Evolutionary conservation across 805 yeast species (phyloP).

Genomic region (Naumovozyma baii): DNA sequence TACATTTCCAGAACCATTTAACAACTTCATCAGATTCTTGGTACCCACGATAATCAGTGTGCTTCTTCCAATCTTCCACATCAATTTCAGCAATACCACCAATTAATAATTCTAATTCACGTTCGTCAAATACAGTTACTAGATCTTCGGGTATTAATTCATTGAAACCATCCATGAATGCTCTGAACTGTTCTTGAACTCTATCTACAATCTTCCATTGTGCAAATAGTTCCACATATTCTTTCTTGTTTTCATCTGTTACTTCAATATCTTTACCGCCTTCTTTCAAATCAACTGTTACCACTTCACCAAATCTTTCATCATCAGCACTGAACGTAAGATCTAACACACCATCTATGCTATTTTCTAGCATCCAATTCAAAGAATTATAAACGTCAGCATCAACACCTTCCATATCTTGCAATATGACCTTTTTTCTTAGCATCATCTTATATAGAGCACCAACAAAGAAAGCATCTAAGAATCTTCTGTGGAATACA

Average conservation of each 20-base stretch:
- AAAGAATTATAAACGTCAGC: conserved; percentile 91
- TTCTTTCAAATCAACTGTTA: conserved; percentile 81
- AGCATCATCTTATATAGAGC: conserved; percentile 97
- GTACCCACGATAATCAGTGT: conserved; percentile 97
- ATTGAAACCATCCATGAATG: conserved; percentile 94
- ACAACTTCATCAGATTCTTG: conserved; percentile 93
- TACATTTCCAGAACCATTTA: conserved; percentile 98
- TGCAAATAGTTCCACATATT: conserved; percentile 86
- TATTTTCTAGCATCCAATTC: conserved; percentile 93
- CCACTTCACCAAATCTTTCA: conserved; percentile 90
- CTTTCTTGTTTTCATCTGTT: conserved; percentile 88
- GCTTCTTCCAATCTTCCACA: conserved; percentile 97
- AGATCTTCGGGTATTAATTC: conserved; percentile 95
- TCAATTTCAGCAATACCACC: conserved; percentile 98
- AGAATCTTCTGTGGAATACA: conserved; percentile 94
- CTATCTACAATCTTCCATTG: conserved; percentile 94
- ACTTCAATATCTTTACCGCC: conserved; percentile 85
- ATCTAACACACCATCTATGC: conserved; percentile 78
- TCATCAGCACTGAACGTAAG: conserved; percentile 84
- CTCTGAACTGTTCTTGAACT: conserved; percentile 91
- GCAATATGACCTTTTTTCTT: conserved; percentile 85
- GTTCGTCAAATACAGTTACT: conserved; percentile 93
- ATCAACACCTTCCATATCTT: conserved; percentile 98
- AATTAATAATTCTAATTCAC: conserved; percentile 90
- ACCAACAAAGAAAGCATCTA: conserved; percentile 97